Conservation (phyloP, 1,139 yeast genomes). For the Diutina neorugosa region DNA sequence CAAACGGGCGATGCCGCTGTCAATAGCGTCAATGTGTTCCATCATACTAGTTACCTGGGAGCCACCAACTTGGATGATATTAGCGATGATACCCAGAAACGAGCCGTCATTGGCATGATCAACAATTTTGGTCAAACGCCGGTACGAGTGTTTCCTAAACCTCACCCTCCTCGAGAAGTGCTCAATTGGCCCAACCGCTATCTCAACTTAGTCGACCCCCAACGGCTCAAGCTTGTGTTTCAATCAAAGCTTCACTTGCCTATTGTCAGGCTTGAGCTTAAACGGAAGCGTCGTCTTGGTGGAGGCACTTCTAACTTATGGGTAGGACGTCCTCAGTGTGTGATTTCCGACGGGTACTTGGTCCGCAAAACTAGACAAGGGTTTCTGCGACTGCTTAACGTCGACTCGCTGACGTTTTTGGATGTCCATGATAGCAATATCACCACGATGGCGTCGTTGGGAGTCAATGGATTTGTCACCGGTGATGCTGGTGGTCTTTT, state of each 20-base stretch:
- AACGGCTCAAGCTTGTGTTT: constrained; percentile 10
- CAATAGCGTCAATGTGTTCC: constrained; percentile 59
- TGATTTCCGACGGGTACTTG: constrained; percentile 26
- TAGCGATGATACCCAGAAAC: constrained; percentile 57
- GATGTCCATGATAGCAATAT: constrained; percentile 28
- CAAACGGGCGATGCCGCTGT: constrained; percentile 65
- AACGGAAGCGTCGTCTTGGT: constrained; percentile 12
- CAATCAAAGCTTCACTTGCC: constrained; percentile 25
- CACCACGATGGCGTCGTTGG: constrained; percentile 22
- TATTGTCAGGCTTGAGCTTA: constrained; percentile 27
- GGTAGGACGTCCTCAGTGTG: constrained; percentile 33
- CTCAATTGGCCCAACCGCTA: constrained; percentile 24
- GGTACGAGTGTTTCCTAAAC: constrained; percentile 46
- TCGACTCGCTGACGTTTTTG: constrained; percentile 30
- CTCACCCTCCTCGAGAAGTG: constrained; percentile 45
- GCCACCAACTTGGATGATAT: constrained; percentile 66
- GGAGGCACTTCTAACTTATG: constrained; percentile 16
- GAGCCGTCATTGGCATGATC: constrained; percentile 70
- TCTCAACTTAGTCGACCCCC: constrained; percentile 14
- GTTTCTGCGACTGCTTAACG: constrained; percentile 18
- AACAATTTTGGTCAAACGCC: constrained; percentile 92
- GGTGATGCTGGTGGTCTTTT: constrained; percentile 46
- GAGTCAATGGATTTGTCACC: constrained; percentile 31
- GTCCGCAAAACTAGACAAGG: constrained; percentile 17
- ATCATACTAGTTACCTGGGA: constrained; percentile 72